Evolutionary conservation across 257 asterid species (phyloP).

Genomic region (Voacanga thouarsii): DNA sequence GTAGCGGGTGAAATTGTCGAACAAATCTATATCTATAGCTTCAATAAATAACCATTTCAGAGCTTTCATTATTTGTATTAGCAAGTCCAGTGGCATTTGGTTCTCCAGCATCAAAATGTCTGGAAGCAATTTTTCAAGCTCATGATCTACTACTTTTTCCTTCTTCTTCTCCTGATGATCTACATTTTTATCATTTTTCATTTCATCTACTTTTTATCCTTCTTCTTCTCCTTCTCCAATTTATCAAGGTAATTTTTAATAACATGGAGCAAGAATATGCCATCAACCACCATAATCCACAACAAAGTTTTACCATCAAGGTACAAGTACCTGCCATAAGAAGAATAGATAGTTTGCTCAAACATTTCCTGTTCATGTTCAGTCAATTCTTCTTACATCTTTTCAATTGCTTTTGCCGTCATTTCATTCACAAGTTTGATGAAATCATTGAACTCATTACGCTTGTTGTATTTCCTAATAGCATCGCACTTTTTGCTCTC

Average conservation of each 20-base stretch:
- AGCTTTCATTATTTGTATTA: constrained; percentile 4
- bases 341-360: constrained; percentile 26
- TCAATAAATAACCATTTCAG: neutral
- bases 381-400: too few species aligned
- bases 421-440: neutral
- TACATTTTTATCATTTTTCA: too few species aligned
- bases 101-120: constrained; percentile 45
- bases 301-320: constrained; percentile 22
- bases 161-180: too few species aligned
- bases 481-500: constrained; percentile 28
- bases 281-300: constrained; percentile 30
- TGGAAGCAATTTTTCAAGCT: neutral
- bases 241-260: neutral
- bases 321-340: constrained; percentile 36
- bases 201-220: too few species aligned
- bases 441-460: neutral
- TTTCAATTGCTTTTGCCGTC: constrained; percentile 2
- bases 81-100: constrained; percentile 33
- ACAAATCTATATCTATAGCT: neutral
- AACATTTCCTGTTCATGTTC: too few species aligned
- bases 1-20: neutral
- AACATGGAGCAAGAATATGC: constrained; percentile 27
- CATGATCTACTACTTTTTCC: too few species aligned
- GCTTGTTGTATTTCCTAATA: constrained; percentile 4
- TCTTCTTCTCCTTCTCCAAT: too few species aligned